These are phyloP conservation scores for Aspergillus sparsus DNA, from an alignment of 495 filamentous ascomycete genomes.

Conservation along the genomic window DNA sequence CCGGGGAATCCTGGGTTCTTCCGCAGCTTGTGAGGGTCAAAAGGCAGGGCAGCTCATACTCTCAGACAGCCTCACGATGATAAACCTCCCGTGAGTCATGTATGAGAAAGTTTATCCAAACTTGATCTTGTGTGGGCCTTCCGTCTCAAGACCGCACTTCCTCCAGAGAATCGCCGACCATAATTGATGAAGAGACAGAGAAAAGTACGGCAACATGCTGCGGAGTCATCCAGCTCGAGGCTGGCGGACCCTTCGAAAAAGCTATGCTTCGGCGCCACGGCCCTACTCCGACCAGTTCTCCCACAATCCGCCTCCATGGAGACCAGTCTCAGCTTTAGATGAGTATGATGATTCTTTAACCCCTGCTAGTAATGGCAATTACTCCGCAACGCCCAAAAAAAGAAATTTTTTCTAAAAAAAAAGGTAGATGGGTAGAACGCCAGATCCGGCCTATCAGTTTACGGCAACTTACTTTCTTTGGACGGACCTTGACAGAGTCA, in stretches of 20 bases:
- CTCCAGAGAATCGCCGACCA: background rate
- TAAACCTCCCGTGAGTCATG: slow-evolving; percentile 21
- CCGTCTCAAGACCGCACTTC: slow-evolving; percentile 9
- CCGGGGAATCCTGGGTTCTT: slow-evolving; percentile 7
- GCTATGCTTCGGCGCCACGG: slow-evolving; percentile 26
- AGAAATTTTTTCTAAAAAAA: background rate
- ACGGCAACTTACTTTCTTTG: slow-evolving; percentile 92
- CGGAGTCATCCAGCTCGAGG: slow-evolving; percentile 37
- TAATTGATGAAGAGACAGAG: slow-evolving; percentile 23
- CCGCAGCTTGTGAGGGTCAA: background rate
- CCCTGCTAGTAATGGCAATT: slow-evolving; percentile 19
- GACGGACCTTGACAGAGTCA: slow-evolving; percentile 83
- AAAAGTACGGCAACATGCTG: slow-evolving; percentile 39
- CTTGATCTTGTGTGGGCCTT: slow-evolving; percentile 11
- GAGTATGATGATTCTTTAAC: slow-evolving; percentile 59
- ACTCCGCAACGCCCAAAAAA: background rate
- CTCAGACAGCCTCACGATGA: background rate
- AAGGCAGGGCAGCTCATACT: slow-evolving; percentile 14
- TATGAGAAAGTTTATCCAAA: slow-evolving; percentile 15
- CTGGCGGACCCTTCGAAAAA: slow-evolving; percentile 30
- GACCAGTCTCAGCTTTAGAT: slow-evolving; percentile 80
- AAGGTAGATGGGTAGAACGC: slow-evolving; percentile 76
- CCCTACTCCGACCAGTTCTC: slow-evolving; percentile 27
- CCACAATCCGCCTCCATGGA: slow-evolving; percentile 64
- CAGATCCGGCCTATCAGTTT: slow-evolving; percentile 85